Percentiles rank a stretch among this genome's conserved stretches.
Evolutionary conservation across 1,139 yeast genomes (phyloP).

Genomic region (Kodamaea arcana): DNA sequence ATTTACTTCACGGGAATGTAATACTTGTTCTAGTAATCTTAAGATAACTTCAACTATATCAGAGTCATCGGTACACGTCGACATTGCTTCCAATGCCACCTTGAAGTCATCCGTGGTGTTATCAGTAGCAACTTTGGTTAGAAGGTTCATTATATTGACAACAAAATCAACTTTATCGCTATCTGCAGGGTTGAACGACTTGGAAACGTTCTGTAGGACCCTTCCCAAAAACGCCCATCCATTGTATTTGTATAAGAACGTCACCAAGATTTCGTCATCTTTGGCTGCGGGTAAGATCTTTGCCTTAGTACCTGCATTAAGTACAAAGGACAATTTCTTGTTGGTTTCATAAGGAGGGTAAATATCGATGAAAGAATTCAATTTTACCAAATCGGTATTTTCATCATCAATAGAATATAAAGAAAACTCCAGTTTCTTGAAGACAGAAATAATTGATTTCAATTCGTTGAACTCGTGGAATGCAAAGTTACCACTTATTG

Average conservation of each 20-base stretch:
- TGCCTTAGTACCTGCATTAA: slow-evolving; percentile 61
- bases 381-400: slow-evolving; percentile 47
- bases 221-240: slow-evolving; percentile 90
- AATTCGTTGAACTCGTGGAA: slow-evolving; percentile 56
- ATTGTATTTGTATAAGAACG: slow-evolving; percentile 69
- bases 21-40: slow-evolving; percentile 63
- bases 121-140: slow-evolving; percentile 47
- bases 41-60: slow-evolving; percentile 69
- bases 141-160: slow-evolving; percentile 47
- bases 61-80: slow-evolving; percentile 57
- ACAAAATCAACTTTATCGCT: slow-evolving; percentile 35
- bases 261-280: slow-evolving; percentile 49
- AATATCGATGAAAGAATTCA: slow-evolving; percentile 38
- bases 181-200: slow-evolving; percentile 32
- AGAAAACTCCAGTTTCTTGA: slow-evolving; percentile 35
- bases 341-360: slow-evolving; percentile 49
- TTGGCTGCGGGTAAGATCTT: slow-evolving; percentile 53
- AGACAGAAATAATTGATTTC: slow-evolving; percentile 53
- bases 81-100: slow-evolving; percentile 51
- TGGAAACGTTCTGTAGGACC: slow-evolving; percentile 59
- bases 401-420: slow-evolving; percentile 48
- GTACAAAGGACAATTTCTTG: slow-evolving; percentile 41
- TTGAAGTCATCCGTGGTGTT: slow-evolving; percentile 37
- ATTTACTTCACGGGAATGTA: slow-evolving; percentile 50
- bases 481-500: slow-evolving; percentile 66